Conservation (phyloP, 345 rosid genomes). For the Citrus cavaleriei region DNA sequence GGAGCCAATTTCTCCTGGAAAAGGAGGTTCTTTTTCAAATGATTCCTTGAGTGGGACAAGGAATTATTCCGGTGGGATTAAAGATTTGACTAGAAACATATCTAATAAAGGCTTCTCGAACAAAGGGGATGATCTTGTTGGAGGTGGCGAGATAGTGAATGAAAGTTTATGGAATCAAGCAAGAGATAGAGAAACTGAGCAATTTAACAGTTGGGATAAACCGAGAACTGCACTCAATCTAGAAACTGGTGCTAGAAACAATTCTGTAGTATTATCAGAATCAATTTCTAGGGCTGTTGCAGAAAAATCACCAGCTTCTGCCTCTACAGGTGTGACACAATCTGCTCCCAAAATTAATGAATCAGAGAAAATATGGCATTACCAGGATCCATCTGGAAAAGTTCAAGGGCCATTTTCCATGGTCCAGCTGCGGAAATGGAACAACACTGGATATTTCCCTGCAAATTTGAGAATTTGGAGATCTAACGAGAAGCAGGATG, state of each 20-base stretch:
- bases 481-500: constrained; percentile 52
- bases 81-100: constrained; percentile 60
- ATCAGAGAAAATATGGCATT: constrained; percentile 90
- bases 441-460: constrained; percentile 87
- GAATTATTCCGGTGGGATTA: constrained; percentile 47
- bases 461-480: constrained; percentile 82
- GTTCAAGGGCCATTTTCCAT: constrained; percentile 95
- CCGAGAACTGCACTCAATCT: constrained; percentile 41
- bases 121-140: constrained; percentile 56
- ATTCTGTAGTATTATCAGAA: constrained; percentile 30
- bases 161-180: constrained; percentile 55
- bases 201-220: constrained; percentile 50
- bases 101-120: constrained; percentile 54
- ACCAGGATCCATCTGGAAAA: constrained; percentile 93
- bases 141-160: constrained; percentile 45
- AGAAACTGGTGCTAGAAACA: constrained; percentile 38
- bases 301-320: constrained; percentile 40
- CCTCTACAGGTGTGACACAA: constrained; percentile 31
- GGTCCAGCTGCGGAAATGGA: constrained; percentile 96
- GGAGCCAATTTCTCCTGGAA: constrained; percentile 77
- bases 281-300: constrained; percentile 40
- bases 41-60: constrained; percentile 68
- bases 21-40: constrained; percentile 53
- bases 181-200: constrained; percentile 57
- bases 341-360: constrained; percentile 54